Conservation (phyloP, 2,329 filamentous ascomycete genomes). For the Pestalotiopsis sp. region DNA sequence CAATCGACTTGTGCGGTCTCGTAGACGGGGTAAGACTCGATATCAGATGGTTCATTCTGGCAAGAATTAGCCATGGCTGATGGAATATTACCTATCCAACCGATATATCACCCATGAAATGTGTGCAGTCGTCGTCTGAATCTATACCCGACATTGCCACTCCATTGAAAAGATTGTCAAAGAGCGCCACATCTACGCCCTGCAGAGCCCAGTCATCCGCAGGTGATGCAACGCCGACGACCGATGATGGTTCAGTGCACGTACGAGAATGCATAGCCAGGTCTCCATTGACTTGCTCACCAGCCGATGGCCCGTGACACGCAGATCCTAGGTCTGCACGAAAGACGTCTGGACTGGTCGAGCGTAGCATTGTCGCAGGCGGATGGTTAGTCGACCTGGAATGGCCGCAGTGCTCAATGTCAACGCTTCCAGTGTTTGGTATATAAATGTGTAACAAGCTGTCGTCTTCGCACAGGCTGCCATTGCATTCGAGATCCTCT, state of each 20-base stretch:
- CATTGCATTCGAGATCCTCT: background rate
- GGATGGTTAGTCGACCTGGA: background rate
- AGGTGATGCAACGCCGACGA: background rate
- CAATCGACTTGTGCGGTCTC: no score
- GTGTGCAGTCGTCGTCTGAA: background rate
- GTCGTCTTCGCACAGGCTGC: conserved; percentile 12
- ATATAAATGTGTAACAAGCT: conserved; percentile 39
- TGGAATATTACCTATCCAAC: no score
- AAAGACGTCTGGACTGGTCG: background rate
- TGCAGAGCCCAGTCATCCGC: background rate
- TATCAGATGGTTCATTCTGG: no score
- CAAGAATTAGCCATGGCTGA: no score
- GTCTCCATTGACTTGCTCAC: background rate
- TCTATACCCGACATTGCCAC: background rate
- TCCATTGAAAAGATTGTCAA: background rate
- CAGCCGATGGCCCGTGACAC: background rate
- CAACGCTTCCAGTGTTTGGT: conserved; percentile 44
- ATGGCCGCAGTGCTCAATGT: conserved; percentile 6
- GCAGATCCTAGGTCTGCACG: background rate
- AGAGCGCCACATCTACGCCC: background rate
- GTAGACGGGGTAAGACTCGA: no score
- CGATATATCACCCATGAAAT: background rate
- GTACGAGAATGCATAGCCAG: background rate
- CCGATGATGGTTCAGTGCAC: background rate
- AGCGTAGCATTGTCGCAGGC: background rate